Evolutionary conservation across 148 eudicot genomes (phyloP).

Genomic region (Oxyria digyna): DNA sequence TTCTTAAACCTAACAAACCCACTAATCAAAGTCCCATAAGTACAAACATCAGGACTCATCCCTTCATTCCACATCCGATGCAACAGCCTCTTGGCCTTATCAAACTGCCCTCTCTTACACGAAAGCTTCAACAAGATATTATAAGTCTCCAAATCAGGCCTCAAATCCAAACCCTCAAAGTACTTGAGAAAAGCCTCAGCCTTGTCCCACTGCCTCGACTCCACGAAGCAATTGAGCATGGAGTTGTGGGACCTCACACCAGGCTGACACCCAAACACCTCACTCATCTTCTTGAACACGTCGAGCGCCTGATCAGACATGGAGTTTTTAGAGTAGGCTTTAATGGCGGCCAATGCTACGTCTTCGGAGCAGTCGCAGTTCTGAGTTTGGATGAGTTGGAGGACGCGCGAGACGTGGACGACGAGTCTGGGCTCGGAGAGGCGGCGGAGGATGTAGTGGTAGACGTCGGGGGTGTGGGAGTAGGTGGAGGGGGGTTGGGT

Average conservation of each 20-base stretch:
- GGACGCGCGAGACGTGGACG: conserved; percentile 29
- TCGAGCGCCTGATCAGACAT: conserved; percentile 46
- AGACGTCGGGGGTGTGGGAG: conserved; percentile 32
- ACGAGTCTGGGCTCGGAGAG: conserved; percentile 25
- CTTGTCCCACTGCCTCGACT: conserved; percentile 29
- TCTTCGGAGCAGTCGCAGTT: conserved; percentile 48
- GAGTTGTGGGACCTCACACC: conserved; percentile 59
- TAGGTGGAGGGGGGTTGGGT: conserved; percentile 18
- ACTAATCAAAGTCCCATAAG: conserved; percentile 54
- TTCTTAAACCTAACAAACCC: conserved; percentile 48
- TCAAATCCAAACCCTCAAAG: conserved; percentile 30
- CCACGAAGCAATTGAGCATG: conserved; percentile 49
- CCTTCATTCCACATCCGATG: conserved; percentile 40
- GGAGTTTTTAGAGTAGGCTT: conserved; percentile 35
- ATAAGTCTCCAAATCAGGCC: conserved; percentile 51
- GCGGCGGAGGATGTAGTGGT: conserved; percentile 71
- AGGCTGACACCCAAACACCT: conserved; percentile 58
- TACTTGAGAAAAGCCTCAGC: conserved; percentile 47
- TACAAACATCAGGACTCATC: conserved; percentile 46
- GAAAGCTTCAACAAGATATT: conserved; percentile 60
- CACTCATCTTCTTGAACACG: conserved; percentile 42
- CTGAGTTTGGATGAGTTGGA: conserved; percentile 35
- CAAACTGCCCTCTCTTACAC: conserved; percentile 42
- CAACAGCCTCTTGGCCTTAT: conserved; percentile 35
- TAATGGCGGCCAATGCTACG: conserved; percentile 43